A percentile compares a stretch with the other conserved stretches of the same genome.
Evolutionary conservation across 1,139 yeast genomes (phyloP).

Genomic region (Magnusiomyces fungicola): DNA sequence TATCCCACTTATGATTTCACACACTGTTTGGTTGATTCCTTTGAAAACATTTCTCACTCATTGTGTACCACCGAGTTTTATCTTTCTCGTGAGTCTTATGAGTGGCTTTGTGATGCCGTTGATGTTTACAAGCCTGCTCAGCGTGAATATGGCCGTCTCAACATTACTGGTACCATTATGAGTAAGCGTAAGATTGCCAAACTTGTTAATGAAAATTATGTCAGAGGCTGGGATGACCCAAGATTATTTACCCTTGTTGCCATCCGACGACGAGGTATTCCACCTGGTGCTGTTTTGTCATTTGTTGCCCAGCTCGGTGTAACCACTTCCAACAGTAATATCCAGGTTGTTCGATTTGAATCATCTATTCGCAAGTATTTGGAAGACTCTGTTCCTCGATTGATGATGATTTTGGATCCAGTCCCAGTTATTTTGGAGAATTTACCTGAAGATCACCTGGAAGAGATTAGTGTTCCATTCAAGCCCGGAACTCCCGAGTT

Average conservation of each 20-base stretch:
- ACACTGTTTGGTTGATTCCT: conserved; percentile 96
- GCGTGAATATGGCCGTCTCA: conserved; percentile 95
- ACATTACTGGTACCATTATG: conserved; percentile 88
- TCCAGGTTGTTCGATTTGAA: conserved; percentile 85
- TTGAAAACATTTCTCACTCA: conserved; percentile 93
- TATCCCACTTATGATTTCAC: conserved; percentile 99
- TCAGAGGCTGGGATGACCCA: conserved; percentile 98
- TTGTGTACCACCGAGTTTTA: conserved; percentile 93
- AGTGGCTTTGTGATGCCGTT: conserved; percentile 95
- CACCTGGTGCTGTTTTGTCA: conserved; percentile 95
- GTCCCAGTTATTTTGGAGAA: conserved; percentile 77
- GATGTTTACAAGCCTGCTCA: conserved; percentile 97
- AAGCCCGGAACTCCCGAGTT: conserved; percentile 72
- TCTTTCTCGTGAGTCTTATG: conserved; percentile 88
- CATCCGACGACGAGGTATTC: conserved; percentile 93
- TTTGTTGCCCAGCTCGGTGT: conserved; percentile 96
- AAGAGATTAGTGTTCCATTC: conserved; percentile 71
- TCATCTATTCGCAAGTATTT: conserved; percentile 78
- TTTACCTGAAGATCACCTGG: conserved; percentile 65
- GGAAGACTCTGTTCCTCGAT: conserved; percentile 88
- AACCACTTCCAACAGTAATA: conserved; percentile 85
- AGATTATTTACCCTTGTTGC: conserved; percentile 92
- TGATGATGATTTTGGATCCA: conserved; percentile 90
- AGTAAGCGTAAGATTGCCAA: conserved; percentile 94
- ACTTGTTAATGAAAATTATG: conserved; percentile 71